A percentile compares a stretch with the other conserved stretches of the same genome.
Conservation (phyloP, 768 basidiomycete genomes). For the Fomitopsis serialis region DNA sequence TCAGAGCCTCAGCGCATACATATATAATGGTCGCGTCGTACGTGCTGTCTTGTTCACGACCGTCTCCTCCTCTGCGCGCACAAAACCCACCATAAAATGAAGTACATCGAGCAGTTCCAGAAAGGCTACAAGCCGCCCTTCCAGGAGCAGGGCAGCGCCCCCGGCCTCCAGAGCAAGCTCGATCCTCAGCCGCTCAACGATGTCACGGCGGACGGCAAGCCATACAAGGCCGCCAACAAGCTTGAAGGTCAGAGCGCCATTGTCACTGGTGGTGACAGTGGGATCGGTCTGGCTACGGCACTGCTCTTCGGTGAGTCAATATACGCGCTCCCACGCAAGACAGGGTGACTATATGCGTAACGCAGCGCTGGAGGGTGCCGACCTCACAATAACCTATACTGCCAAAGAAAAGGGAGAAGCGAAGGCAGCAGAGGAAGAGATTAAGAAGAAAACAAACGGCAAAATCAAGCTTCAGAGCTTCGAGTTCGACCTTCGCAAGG, state of each 20-base stretch:
- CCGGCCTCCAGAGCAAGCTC: slow-evolving; percentile 27
- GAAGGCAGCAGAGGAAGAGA: slow-evolving; percentile 28
- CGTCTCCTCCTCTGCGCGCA: background rate
- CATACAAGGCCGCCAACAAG: slow-evolving; percentile 41
- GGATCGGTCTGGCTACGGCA: slow-evolving; percentile 40
- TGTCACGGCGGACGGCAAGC: slow-evolving; percentile 36
- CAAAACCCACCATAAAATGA: slow-evolving; percentile 3
- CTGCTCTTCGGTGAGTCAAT: slow-evolving; percentile 28
- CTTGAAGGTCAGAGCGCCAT: slow-evolving; percentile 42
- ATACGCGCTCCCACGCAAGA: background rate
- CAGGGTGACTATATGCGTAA: background rate
- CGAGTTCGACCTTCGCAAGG: slow-evolving; percentile 33
- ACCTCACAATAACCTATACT: slow-evolving; percentile 25
- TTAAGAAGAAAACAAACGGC: slow-evolving; percentile 34
- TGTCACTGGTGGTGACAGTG: slow-evolving; percentile 47
- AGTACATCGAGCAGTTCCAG: slow-evolving; percentile 22
- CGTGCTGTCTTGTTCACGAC: background rate
- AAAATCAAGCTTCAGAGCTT: slow-evolving; percentile 31
- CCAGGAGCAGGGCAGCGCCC: slow-evolving; percentile 23
- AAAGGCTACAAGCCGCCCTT: slow-evolving; percentile 28
- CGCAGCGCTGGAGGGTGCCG: slow-evolving; percentile 31
- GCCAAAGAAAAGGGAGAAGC: slow-evolving; percentile 36
- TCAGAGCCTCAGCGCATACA: no score
- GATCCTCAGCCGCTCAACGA: slow-evolving; percentile 34
- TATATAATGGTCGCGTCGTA: no score